Base-by-base conservation (phyloP, 768 basidiomycete species). In the Collybiopsis luxurians region DNA sequence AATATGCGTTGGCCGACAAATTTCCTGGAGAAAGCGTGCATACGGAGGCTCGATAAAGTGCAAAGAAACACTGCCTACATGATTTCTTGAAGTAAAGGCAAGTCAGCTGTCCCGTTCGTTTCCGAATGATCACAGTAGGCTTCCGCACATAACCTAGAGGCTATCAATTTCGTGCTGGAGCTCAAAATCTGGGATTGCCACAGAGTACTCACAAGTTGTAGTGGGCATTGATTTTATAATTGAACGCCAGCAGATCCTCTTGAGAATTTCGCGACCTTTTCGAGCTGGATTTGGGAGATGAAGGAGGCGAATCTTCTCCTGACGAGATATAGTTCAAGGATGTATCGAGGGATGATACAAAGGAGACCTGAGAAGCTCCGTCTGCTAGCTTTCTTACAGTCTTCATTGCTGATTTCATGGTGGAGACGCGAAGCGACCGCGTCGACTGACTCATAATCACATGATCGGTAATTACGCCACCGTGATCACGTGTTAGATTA, bases 371-470 rank as follows among this genome's bases (percentile, higher is more conserved):
- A n/a, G n/a, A n/a, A n/a, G n/a, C n/a, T n/a, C n/a, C n/a, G n/a
- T n/a, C n/a, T n/a, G n/a, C n/a, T n/a, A n/a, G n/a, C n/a, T n/a
- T n/a, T n/a, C n/a, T n/a, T n/a, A n/a, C n/a, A n/a, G n/a, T n/a
- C n/a, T 47, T 28, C 45, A 28, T 47, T 47, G 45, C 26, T 27
- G 26, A 46, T n/a, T n/a, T n/a, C n/a, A n/a, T n/a, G n/a, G n/a
- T n/a, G n/a, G n/a, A n/a, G n/a, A n/a, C n/a, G n/a, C n/a, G n/a
- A n/a, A n/a, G n/a, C n/a, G n/a, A 63, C 54, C 62, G 61, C 30
- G 39, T 39, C 9, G 57, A 30, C 21, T 28, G 34, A 31, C 62
- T 1, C 39, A 49, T 44, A 58, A 62, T 19, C 40, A 51, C 10
- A n/a, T n/a, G n/a, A n/a, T n/a, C n/a, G n/a, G n/a, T n/a, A n/a